Evolutionary conservation across 164 flowering plant species (phyloP).

Genomic region (Taxillus chinensis): DNA sequence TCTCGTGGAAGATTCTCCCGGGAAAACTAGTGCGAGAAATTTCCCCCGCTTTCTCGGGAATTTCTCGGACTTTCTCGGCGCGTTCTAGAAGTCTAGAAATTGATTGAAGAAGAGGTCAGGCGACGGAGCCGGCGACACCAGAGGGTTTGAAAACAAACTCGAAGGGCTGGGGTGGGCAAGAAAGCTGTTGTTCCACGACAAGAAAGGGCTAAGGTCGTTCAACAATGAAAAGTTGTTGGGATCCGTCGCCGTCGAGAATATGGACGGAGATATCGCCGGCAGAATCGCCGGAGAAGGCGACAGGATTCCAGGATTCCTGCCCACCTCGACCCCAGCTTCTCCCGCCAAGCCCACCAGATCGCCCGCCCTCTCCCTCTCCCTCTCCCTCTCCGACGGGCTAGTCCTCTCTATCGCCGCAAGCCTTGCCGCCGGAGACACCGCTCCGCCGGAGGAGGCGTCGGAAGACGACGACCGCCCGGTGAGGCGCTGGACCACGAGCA

Average conservation of each 20-base stretch:
- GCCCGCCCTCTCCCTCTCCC: neutral
- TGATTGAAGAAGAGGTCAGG: slow-evolving; percentile 35
- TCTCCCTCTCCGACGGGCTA: slow-evolving; percentile 20
- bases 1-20: no score
- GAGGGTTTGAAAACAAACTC: slow-evolving; percentile 25
- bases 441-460: neutral
- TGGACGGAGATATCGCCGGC: slow-evolving; percentile 42
- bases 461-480: slow-evolving; percentile 23
- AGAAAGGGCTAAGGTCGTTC: slow-evolving; percentile 39
- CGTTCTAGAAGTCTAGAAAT: slow-evolving; percentile 33
- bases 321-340: slow-evolving; percentile 17
- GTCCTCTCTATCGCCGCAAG: slow-evolving; percentile 45
- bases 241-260: slow-evolving; percentile 49
- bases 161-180: slow-evolving; percentile 32
- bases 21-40: no score
- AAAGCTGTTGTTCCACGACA: slow-evolving; percentile 21
- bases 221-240: slow-evolving; percentile 16
- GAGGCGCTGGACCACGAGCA: slow-evolving; percentile 34
- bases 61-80: no score
- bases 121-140: slow-evolving; percentile 38
- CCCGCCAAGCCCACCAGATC: slow-evolving; percentile 4
- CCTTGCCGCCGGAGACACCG: slow-evolving; percentile 20
- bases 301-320: slow-evolving; percentile 47
- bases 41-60: no score
- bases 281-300: slow-evolving; percentile 72